Conservation (phyloP, 768 basidiomycete genomes). For the Podaxis mareebaensis region DNA sequence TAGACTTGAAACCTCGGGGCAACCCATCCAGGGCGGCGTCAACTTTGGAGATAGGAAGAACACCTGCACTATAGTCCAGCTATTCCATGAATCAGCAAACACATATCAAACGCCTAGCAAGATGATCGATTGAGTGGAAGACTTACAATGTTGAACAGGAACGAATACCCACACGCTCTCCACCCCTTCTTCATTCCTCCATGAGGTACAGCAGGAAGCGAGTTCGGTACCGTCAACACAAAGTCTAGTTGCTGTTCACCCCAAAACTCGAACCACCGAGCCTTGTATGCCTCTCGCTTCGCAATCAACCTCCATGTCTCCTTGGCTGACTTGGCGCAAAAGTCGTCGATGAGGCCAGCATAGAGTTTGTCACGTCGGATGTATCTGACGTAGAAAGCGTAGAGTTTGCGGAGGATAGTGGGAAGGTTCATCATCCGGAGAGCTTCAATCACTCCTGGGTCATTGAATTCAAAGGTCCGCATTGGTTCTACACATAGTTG, state of each 20-base stretch:
- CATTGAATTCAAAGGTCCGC: slow-evolving; percentile 44
- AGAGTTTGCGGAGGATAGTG: slow-evolving; percentile 44
- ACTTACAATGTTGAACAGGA: slow-evolving; percentile 61
- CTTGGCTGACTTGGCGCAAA: slow-evolving; percentile 41
- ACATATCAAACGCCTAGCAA: background rate
- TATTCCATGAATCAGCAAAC: slow-evolving; percentile 15
- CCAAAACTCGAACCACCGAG: slow-evolving; percentile 43
- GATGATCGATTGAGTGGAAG: background rate
- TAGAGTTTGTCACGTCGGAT: slow-evolving; percentile 52
- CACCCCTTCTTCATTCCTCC: slow-evolving; percentile 52
- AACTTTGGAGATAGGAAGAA: slow-evolving; percentile 59
- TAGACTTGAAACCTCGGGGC: slow-evolving; percentile 30
- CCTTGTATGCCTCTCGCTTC: slow-evolving; percentile 44
- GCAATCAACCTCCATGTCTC: slow-evolving; percentile 52
- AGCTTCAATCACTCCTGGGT: slow-evolving; percentile 44
- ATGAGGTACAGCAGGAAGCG: slow-evolving; percentile 55
- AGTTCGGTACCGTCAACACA: slow-evolving; percentile 58
- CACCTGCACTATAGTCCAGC: slow-evolving; percentile 48
- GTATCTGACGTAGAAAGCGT: slow-evolving; percentile 52
- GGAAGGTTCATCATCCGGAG: slow-evolving; percentile 46
- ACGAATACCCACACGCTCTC: slow-evolving; percentile 58
- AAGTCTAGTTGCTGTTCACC: slow-evolving; percentile 51
- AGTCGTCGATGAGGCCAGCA: slow-evolving; percentile 52
- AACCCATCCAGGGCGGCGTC: slow-evolving; percentile 43
- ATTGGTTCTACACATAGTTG: slow-evolving; percentile 35